Conservation (phyloP, 345 rosid genomes). For the Euphorbia tirucalli region DNA sequence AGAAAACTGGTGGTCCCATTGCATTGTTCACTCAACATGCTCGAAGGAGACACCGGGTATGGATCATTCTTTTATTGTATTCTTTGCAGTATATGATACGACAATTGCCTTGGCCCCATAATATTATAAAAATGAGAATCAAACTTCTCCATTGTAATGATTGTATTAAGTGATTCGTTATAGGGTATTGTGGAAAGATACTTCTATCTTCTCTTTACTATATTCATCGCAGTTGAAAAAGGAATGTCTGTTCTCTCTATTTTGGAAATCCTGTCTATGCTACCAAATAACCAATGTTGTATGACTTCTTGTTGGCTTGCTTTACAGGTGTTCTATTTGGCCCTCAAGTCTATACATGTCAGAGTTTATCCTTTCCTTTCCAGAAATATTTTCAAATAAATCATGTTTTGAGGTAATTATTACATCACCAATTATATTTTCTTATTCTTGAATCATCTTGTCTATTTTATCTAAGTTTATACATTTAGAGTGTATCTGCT, state of each 20-base stretch:
- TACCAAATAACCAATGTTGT: not conserved
- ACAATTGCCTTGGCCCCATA: not conserved
- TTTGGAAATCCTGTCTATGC: not conserved
- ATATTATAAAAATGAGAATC: not conserved
- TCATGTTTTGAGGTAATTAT: constrained; percentile 75
- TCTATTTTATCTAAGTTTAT: not conserved
- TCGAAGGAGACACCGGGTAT: constrained; percentile 91
- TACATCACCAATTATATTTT: constrained; percentile 8
- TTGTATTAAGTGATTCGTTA: not conserved
- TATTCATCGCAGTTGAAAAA: not conserved
- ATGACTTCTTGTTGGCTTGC: constrained; percentile 12
- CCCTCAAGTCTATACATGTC: constrained; percentile 77
- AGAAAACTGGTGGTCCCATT: constrained; percentile 54
- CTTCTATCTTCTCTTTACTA: not conserved
- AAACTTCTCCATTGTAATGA: not conserved
- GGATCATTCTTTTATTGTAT: constrained; percentile 10
- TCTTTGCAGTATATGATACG: not conserved
- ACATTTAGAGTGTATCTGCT: not conserved
- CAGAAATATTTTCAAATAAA: constrained; percentile 52
- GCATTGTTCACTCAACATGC: constrained; percentile 78
- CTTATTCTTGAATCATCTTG: not conserved
- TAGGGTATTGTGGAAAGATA: not conserved
- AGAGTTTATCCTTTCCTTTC: constrained; percentile 68
- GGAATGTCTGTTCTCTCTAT: not conserved
- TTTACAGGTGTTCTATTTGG: constrained; percentile 79